Evolutionary conservation across 306 rosid species (phyloP).

Genomic region (Dicorynia guianensis): DNA sequence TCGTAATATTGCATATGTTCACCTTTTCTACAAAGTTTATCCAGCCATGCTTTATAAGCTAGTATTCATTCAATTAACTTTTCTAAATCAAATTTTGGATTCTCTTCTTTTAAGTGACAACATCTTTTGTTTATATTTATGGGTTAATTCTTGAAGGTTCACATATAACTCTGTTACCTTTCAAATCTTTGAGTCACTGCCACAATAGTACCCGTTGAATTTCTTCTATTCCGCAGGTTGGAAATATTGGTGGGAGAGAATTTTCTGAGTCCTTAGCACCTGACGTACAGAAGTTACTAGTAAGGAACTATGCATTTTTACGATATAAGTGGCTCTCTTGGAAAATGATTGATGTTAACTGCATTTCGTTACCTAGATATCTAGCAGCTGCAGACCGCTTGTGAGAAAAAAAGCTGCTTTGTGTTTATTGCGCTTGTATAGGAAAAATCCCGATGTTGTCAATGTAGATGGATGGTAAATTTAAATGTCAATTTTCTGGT

Average conservation of each 20-base stretch:
- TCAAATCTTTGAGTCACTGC: neutral
- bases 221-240: constrained; percentile 61
- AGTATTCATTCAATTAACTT: neutral
- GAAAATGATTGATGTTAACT: constrained; percentile 39
- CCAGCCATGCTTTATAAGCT: neutral
- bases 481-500: constrained; percentile 27
- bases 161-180: neutral
- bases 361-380: constrained; percentile 54
- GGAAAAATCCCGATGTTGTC: constrained; percentile 88
- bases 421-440: constrained; percentile 75
- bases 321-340: neutral
- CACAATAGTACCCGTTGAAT: neutral
- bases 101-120: neutral
- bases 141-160: neutral
- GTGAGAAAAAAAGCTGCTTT: constrained; percentile 85
- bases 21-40: neutral
- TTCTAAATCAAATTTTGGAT: neutral
- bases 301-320: constrained; percentile 47
- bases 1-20: neutral
- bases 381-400: constrained; percentile 87
- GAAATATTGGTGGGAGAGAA: constrained; percentile 88
- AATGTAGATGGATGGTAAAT: constrained; percentile 83
- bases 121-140: neutral
- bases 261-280: constrained; percentile 86
- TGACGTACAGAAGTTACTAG: constrained; percentile 82